Percentiles rank a stretch among this genome's conserved stretches.
Evolutionary conservation across 805 yeast genomes (phyloP).

Genomic region (Hanseniaspora occidentalis): DNA sequence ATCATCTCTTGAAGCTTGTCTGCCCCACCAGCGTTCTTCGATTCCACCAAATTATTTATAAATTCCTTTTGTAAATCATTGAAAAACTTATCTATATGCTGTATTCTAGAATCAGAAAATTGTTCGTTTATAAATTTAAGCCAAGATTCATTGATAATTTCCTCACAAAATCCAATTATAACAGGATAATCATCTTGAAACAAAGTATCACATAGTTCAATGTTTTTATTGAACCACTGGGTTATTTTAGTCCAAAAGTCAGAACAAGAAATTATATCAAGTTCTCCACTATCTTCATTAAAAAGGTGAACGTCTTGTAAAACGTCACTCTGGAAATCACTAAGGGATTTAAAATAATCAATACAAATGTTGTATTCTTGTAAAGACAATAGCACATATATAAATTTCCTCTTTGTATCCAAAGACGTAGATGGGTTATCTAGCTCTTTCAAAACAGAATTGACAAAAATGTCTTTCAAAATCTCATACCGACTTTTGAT

Average conservation of each 20-base stretch:
- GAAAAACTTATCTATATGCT: slow-evolving; percentile 24
- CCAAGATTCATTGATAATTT: slow-evolving; percentile 27
- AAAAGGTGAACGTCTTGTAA: slow-evolving; percentile 18
- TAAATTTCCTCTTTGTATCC: slow-evolving; percentile 28
- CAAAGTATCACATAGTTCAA: slow-evolving; percentile 26
- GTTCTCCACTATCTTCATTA: slow-evolving; percentile 12
- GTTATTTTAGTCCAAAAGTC: slow-evolving; percentile 18
- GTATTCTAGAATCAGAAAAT: slow-evolving; percentile 16
- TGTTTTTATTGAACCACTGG: slow-evolving; percentile 24
- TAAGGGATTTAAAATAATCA: slow-evolving; percentile 29
- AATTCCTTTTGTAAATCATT: slow-evolving; percentile 16
- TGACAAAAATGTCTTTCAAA: slow-evolving; percentile 49
- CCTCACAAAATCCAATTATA: slow-evolving; percentile 26
- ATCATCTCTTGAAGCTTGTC: slow-evolving; percentile 19
- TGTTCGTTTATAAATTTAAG: slow-evolving; percentile 17
- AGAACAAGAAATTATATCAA: slow-evolving; percentile 14
- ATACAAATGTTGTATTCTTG: slow-evolving; percentile 27
- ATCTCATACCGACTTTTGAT: slow-evolving; percentile 3
- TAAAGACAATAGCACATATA: slow-evolving; percentile 24
- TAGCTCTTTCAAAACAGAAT: slow-evolving; percentile 56
- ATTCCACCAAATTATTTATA: slow-evolving; percentile 26
- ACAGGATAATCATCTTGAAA: slow-evolving; percentile 29
- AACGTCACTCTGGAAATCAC: slow-evolving; percentile 21
- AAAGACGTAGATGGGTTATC: slow-evolving; percentile 41
- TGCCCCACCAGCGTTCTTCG: slow-evolving; percentile 24